Base-by-base conservation (phyloP, 2,329 filamentous ascomycete species). In the Keithomyces neogunnii region DNA sequence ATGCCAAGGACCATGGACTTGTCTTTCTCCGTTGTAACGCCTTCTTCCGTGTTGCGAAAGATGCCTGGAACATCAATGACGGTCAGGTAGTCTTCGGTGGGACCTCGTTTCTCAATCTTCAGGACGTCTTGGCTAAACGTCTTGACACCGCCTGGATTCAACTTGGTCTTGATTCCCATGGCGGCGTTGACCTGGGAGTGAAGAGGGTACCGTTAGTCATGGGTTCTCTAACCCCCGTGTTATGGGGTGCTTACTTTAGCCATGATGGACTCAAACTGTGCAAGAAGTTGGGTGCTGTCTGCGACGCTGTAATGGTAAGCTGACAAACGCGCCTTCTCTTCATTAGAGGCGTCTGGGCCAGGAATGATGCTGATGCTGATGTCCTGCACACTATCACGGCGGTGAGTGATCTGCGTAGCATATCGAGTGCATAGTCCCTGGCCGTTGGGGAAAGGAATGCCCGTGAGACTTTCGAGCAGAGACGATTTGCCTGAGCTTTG, bases 401-500 rank as follows among this genome's bases (percentile, higher is more conserved):
- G 53, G 33, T 55, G 56, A 1, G 54, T 54, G n/a, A 61, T 57
- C 35, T 61, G 56, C 3, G 76, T 78, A 0, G 70, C 74, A 44
- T 76, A 75, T 0, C 75, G 67, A 0, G 76, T 78, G 45, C 76
- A 77, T 1, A 77, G 68, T 0, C 66, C 71, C 0, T 66, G 64
- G 0, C 59, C 66, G 1, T 72, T 67, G 4, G 75, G 75, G 39
- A 78, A 76, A 0, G 69, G 67, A 35, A 78, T 73, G 0, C 72
- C 72, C 0, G 75, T 78, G 33, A 79, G 54, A 19, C 69, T 90
- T 63, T 93, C 88, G 32, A 93, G 72, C 19, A 93, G 85, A 1
- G 88, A 92, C 66, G 85, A 89, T 73, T 95, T 95, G 61, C 89
- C 89, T 43, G 88, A 89, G 0, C 86, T 91, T 63, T 93, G 89